Conservation (phyloP, 768 basidiomycete species). For the Phaeotremella fagi region DNA sequence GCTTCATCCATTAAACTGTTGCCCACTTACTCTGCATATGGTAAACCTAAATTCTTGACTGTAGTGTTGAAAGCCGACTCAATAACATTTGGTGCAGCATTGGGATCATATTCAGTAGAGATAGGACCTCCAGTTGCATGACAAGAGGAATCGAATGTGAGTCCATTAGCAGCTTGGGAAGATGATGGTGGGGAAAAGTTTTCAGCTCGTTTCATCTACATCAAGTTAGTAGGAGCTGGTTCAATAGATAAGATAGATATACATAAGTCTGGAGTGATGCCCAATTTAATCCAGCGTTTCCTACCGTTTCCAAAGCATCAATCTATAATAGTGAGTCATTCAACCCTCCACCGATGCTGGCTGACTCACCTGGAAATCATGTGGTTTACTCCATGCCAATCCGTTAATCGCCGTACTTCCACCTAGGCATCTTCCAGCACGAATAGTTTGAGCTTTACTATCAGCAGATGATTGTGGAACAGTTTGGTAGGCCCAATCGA, state of each 20-base stretch:
- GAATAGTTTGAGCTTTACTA: constrained; percentile 13
- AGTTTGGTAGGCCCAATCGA: constrained; percentile 40
- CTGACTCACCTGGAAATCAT: constrained; percentile 24
- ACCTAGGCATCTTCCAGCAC: constrained; percentile 41
- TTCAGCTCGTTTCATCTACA: constrained; percentile 38
- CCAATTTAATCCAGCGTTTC: constrained; percentile 40
- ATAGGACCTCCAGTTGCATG: constrained; percentile 38
- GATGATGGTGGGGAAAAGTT: constrained; percentile 25
- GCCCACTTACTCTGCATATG: constrained; percentile 16
- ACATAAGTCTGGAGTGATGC: constrained; percentile 26
- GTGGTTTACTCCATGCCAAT: constrained; percentile 39
- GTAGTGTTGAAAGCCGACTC: constrained; percentile 36
- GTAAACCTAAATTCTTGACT: constrained; percentile 19
- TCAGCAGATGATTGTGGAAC: constrained; percentile 20
- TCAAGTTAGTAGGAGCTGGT: not conserved
- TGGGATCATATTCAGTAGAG: constrained; percentile 31
- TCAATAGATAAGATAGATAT: not conserved
- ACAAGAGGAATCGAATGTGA: constrained; percentile 22
- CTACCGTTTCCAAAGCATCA: constrained; percentile 31
- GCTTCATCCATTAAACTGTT: not conserved
- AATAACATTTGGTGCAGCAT: constrained; percentile 17
- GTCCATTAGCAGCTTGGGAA: constrained; percentile 16
- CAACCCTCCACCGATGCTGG: too few species aligned
- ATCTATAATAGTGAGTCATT: too few species aligned
- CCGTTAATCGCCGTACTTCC: constrained; percentile 47